phyloP scores from a whole-genome alignment of 176 grass and related monocot genomes.

The Lolium perenne region DNA sequence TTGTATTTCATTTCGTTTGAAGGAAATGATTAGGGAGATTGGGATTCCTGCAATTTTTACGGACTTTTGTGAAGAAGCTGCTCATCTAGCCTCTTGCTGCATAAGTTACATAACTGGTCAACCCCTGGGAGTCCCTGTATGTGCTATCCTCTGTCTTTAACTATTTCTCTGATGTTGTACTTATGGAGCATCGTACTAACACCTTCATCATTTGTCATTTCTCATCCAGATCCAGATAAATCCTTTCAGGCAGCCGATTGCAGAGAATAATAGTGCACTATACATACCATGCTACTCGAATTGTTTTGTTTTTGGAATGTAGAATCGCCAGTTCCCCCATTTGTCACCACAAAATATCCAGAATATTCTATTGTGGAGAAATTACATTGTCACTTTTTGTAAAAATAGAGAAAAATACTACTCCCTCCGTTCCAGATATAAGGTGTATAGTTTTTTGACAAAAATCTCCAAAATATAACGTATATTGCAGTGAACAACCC shows the following conservation, averaged over 20 bases:
- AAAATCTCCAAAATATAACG: no score
- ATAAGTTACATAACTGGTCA: slow-evolving; percentile 60
- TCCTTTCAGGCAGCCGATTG: slow-evolving; percentile 93
- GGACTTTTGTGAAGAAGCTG: slow-evolving; percentile 98
- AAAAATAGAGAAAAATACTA: slow-evolving; percentile 18
- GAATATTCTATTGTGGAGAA: slow-evolving; percentile 24
- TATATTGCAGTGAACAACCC: no score
- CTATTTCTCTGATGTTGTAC: slow-evolving; percentile 7
- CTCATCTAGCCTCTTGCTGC: slow-evolving; percentile 83
- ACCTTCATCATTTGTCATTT: slow-evolving; percentile 9
- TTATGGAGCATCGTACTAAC: slow-evolving; percentile 22
- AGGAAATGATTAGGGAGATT: slow-evolving; percentile 72
- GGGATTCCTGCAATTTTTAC: slow-evolving; percentile 82
- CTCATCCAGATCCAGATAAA: slow-evolving; percentile 80
- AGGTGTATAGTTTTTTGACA: no score
- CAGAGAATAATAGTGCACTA: slow-evolving; percentile 64
- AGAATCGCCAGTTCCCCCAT: slow-evolving; percentile 17
- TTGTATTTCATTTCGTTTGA: slow-evolving; percentile 39
- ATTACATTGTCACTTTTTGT: background rate
- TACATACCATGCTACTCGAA: slow-evolving; percentile 93
- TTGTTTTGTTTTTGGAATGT: slow-evolving; percentile 87
- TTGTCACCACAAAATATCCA: slow-evolving; percentile 10
- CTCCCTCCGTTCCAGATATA: no score
- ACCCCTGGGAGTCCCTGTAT: slow-evolving; percentile 75
- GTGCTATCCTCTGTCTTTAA: slow-evolving; percentile 19